Percentiles rank a stretch among this genome's conserved stretches.
These are phyloP conservation scores for Moelleriella libera DNA, from an alignment of 2,329 filamentous ascomycete genomes.

Conservation along the genomic window DNA sequence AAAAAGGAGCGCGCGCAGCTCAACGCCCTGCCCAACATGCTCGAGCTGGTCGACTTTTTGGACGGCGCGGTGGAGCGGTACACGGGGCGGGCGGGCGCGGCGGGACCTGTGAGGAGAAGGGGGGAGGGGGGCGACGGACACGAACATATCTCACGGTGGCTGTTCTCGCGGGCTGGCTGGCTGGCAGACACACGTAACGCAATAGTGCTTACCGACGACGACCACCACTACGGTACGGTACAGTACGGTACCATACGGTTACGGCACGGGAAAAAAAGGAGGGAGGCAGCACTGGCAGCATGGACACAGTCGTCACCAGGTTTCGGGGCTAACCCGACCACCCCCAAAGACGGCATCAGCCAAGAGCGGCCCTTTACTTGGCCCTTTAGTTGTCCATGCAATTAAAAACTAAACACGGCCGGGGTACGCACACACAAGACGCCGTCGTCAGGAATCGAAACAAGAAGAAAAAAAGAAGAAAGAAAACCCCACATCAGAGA, in stretches of 20 bases:
- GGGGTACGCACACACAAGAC: neutral
- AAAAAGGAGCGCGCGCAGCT: conserved; percentile 40
- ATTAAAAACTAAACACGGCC: neutral
- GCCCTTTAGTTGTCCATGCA: neutral
- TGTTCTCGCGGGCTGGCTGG: neutral
- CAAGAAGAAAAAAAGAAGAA: neutral
- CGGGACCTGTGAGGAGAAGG: conserved; percentile 14
- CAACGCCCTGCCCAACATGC: conserved; percentile 33
- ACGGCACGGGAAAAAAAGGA: too few relatives aligned
- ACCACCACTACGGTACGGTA: too few relatives aligned
- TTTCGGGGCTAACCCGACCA: too few relatives aligned
- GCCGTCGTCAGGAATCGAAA: too few relatives aligned
- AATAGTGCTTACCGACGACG: too few relatives aligned
- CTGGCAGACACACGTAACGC: neutral
- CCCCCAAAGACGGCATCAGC: too few relatives aligned
- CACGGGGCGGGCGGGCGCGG: conserved; percentile 14
- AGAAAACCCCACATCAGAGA: conserved; percentile 22
- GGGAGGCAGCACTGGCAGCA: too few relatives aligned
- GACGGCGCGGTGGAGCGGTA: conserved; percentile 31
- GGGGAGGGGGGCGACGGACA: neutral
- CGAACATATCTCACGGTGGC: neutral
- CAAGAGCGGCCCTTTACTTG: neutral
- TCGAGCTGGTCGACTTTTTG: conserved; percentile 46
- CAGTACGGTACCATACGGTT: too few relatives aligned
- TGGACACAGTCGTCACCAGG: too few relatives aligned